Evolutionary conservation across 2,329 filamentous ascomycete genomes (phyloP).

Genomic region (Pezicula rhizophila): DNA sequence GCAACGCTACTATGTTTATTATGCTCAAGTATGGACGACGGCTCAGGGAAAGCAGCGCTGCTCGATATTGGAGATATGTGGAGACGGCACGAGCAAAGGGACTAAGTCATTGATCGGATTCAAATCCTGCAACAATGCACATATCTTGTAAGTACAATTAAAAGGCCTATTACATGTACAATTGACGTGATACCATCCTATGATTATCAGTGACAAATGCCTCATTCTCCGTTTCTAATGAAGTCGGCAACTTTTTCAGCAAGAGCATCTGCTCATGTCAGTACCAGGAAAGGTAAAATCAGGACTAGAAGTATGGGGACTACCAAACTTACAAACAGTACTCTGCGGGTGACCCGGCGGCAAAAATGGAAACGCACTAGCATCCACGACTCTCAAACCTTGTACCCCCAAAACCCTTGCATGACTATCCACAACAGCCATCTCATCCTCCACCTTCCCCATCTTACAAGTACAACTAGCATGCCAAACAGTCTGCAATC

Average conservation of each 20-base stretch:
- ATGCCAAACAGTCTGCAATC: slow-evolving; percentile 36
- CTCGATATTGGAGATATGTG: slow-evolving; percentile 15
- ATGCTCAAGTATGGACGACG: slow-evolving; percentile 15
- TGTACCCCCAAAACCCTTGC: slow-evolving; percentile 18
- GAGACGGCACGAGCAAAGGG: slow-evolving; percentile 13
- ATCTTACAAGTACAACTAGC: slow-evolving; percentile 52
- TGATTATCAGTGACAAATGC: too few species aligned
- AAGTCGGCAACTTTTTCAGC: not conserved
- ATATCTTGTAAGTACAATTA: too few species aligned
- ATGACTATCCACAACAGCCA: slow-evolving; percentile 21
- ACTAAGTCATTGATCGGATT: slow-evolving; percentile 11
- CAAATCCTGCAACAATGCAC: too few species aligned
- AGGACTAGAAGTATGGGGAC: too few species aligned
- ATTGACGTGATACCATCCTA: too few species aligned
- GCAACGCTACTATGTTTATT: slow-evolving; percentile 15
- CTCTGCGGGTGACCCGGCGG: slow-evolving; percentile 36
- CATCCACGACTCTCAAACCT: slow-evolving; percentile 20
- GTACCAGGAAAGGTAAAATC: too few species aligned
- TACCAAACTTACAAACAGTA: slow-evolving; percentile 29
- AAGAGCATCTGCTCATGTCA: not conserved
- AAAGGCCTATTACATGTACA: too few species aligned
- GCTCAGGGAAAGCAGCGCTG: slow-evolving; percentile 13
- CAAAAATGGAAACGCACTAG: slow-evolving; percentile 18
- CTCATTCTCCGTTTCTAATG: too few species aligned
- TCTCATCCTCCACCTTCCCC: slow-evolving; percentile 38